Evolutionary conservation across 257 asterid genomes (phyloP).

Genomic region (Solanum verrucosum): DNA sequence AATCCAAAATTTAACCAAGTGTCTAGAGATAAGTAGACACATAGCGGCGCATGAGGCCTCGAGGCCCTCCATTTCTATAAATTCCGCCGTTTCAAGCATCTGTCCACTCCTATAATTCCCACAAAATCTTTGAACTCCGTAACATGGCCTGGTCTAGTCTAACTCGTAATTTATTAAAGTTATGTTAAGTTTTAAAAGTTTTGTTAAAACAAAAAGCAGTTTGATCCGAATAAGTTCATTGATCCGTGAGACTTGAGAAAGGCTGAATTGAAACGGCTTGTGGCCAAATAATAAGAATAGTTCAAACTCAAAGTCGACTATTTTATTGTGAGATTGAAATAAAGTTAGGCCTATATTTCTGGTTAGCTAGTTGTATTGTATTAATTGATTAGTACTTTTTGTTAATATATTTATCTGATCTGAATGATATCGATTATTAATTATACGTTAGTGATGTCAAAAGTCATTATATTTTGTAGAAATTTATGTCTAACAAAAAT

Average conservation of each 20-base stretch:
- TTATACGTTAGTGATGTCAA: background rate
- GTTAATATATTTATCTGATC: too few species aligned
- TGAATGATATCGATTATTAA: background rate
- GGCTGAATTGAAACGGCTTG: too few species aligned
- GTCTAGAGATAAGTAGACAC: slow-evolving; percentile 9
- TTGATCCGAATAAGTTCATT: background rate
- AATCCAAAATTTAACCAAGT: background rate
- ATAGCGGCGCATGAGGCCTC: slow-evolving; percentile 20
- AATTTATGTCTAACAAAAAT: too few species aligned
- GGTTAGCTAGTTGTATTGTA: background rate
- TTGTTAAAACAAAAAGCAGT: too few species aligned
- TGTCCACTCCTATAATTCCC: background rate
- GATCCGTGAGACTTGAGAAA: too few species aligned
- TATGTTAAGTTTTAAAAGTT: background rate
- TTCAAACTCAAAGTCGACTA: too few species aligned
- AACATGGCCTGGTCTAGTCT: accelerated
- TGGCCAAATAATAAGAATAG: too few species aligned
- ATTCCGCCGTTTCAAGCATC: background rate
- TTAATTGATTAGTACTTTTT: background rate
- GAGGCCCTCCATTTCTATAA: background rate
- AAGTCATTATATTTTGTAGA: too few species aligned
- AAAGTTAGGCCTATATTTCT: background rate
- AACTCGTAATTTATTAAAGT: background rate
- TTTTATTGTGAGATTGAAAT: too few species aligned
- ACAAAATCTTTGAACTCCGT: background rate